Base-by-base conservation (phyloP, 495 filamentous ascomycete species). In the Neurospora sp. region DNA sequence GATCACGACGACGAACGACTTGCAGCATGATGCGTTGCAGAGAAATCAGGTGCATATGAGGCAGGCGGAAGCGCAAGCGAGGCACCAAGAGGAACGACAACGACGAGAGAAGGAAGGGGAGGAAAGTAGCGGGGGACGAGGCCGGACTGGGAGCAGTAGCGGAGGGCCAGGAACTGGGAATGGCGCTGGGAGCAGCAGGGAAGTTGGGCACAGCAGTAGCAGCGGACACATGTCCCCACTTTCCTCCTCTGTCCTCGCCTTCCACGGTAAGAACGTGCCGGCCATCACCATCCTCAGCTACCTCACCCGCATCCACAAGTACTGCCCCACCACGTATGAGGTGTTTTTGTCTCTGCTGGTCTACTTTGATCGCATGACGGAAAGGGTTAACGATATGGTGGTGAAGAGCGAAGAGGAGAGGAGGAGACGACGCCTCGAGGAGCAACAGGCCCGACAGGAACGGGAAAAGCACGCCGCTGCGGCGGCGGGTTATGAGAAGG, bases 291-390 rank as follows among this genome's bases (percentile, higher is more conserved):
- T 99, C 71, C 84, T 96, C 72, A 98, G 94, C 86, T 99, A 99
- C 76, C 85, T 99, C 37, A 95, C 90, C 79, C 92, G 96, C 66
- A 98, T 99, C 77, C 95, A 99, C 80, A 98, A 98, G 82, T 99
- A 99, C 79, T 99, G 96, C 78, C 96, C 96, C 0, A 98, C 96
- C 5, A 98, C 96, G 6, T 99, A 97, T 81, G 96, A 99, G 82
- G 96, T 99, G 0, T 99, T 99, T 77, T 84, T 99, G 48, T 97
- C 93, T 75, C 81, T 99, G 77, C 83, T 99, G 70, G 94, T 99
- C 48, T 99, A 99, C 78, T 99, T 99, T 82, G 96, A 99, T 79
- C 91, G 96, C 39, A 99, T 99, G 96, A 97, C 96, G 70, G 96
- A 98, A 78, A 86, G 93, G 73, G 95, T 99, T 54, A 99, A 98